Conservation (phyloP, 345 rosid genomes). For the Bruguiera gymnorhiza region DNA sequence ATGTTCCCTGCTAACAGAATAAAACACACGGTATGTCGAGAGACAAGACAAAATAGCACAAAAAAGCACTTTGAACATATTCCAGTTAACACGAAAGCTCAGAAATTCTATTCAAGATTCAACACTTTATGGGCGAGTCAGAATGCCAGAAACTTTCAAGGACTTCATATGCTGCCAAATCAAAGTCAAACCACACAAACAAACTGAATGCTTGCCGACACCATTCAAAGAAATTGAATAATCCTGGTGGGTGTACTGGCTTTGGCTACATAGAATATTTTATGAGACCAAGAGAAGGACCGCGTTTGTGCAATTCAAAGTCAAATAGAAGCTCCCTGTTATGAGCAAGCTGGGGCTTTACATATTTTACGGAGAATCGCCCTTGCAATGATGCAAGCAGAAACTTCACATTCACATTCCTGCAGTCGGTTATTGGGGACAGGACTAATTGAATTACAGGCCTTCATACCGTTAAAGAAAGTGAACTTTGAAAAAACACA, state of each 20-base stretch:
- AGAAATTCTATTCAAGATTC: conserved; percentile 7
- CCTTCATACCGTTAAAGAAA: not conserved
- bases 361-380: not conserved
- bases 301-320: conserved; percentile 14
- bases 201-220: not conserved
- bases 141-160: not conserved
- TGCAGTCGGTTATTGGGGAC: conserved; percentile 6
- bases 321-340: conserved; percentile 1
- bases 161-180: conserved; percentile 11
- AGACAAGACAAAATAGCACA: not conserved
- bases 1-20: too few species aligned
- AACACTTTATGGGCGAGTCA: not conserved
- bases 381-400: conserved; percentile 10
- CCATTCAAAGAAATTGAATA: not conserved
- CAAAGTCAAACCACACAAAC: conserved; percentile 17
- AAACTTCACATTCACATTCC: conserved; percentile 11
- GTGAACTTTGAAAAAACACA: not conserved
- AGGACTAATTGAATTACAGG: not conserved
- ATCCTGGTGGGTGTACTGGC: not conserved
- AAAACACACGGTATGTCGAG: not conserved
- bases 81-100: not conserved
- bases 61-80: not conserved
- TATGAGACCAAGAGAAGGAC: not conserved
- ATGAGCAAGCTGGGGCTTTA: conserved; percentile 5
- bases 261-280: not conserved